Evolutionary conservation across 2,329 filamentous ascomycete species (phyloP), one percentile per base, ranked within the genome.

Genomic region (Fusarium acutatum): DNA sequence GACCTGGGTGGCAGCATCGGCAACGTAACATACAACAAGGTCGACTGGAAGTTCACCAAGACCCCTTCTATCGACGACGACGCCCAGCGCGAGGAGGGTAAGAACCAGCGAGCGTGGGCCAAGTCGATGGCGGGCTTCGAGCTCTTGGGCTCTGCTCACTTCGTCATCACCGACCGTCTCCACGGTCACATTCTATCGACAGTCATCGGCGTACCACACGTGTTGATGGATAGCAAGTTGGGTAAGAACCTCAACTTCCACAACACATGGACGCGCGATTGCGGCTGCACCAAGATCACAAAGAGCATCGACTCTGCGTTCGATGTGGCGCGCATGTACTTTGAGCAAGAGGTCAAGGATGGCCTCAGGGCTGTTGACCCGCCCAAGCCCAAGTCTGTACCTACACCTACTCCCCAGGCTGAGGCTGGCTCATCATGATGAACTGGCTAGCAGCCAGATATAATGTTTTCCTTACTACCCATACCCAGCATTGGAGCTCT

Each of bases 181-280:
- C 76, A 78, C 53, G 76, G 75, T 14, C 76, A 78, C 50, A 78
- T 78, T 57, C 60, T 78, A 20, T 78, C 76, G 7, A 78, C 76
- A 20, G 68, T 78, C 13, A 78, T 78, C 41, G 76, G 76, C 40
- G 74, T 75, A n/a, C 76, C 76, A 24, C 76, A 78, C 35, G 76
- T 78, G 43, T 60, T 78, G 52, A 78, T 78, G 76, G 76, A 78
- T 54, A 78, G 76, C 68, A 78, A 78, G 71, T 68, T 78, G 64
- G 74, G 76, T 52, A 78, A 78, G 76, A 78, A 78, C 71, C 74
- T 78, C 71, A 78, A 78, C 69, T 78, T 78, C 69, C 76, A 78
- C 67, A 78, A 78, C 68, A 78, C 76, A 11, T 78, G 76, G 76
- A 78, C 76, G 26, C 68, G 75, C 24, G 76, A 78, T 44, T 78